phyloP scores from a whole-genome alignment of 352 stramenopile species.

The Phytophthora colocasiae region DNA sequence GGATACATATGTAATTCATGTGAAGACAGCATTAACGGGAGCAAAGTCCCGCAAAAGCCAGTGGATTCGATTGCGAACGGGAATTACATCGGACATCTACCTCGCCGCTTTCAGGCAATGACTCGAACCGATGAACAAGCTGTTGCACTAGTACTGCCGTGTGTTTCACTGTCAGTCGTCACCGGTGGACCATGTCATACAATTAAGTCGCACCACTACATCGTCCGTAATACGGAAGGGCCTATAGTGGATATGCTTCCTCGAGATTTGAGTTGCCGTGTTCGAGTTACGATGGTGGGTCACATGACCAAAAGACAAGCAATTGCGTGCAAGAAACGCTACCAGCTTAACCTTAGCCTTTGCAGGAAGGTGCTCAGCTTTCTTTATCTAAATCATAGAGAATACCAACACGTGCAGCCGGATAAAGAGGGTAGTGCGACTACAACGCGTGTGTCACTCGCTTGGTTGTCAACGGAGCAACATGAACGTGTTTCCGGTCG shows the following conservation, averaged over 20 bases:
- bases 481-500: too few relatives aligned
- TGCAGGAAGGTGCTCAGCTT: background rate
- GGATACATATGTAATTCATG: too few relatives aligned
- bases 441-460: background rate
- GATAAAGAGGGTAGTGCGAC: background rate
- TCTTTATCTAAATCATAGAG: background rate
- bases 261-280: background rate
- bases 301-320: background rate
- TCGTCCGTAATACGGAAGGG: background rate
- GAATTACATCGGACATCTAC: slow-evolving; percentile 10
- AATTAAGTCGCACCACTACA: slow-evolving; percentile 5
- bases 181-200: slow-evolving; percentile 10
- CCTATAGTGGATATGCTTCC: background rate
- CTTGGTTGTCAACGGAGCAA: too few relatives aligned
- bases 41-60: too few relatives aligned
- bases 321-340: background rate
- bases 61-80: slow-evolving; percentile 2
- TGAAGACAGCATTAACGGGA: too few relatives aligned
- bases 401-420: background rate
- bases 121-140: slow-evolving; percentile 9
- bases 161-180: slow-evolving; percentile 11
- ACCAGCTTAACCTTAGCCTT: background rate
- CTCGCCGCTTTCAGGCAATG: background rate
- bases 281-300: background rate
- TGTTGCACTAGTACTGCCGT: slow-evolving; percentile 5